phyloP scores from a whole-genome alignment of 345 rosid species.

The Corchorus olitorius region DNA sequence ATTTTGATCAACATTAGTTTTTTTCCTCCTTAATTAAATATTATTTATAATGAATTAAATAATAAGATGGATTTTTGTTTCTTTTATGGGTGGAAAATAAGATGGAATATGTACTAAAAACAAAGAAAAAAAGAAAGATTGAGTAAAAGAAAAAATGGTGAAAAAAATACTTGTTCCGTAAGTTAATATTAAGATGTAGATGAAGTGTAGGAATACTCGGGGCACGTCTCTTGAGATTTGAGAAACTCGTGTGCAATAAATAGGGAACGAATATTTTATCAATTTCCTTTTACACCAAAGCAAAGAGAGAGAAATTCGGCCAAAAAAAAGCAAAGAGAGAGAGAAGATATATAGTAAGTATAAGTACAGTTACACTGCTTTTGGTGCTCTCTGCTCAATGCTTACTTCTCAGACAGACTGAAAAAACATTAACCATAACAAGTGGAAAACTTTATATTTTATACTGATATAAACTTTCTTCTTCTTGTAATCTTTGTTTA shows the following conservation, averaged over 20 bases:
- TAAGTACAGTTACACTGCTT: slow-evolving; percentile 6
- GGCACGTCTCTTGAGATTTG: slow-evolving; percentile 2
- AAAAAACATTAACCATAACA: neutral
- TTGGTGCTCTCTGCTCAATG: slow-evolving; percentile 5
- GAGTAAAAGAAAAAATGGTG: no score
- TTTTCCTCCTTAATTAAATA: no score
- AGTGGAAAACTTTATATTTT: slow-evolving; percentile 9
- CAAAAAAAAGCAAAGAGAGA: neutral
- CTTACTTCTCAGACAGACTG: neutral
- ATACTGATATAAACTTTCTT: neutral
- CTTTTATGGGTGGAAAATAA: no score
- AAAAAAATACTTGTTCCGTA: neutral
- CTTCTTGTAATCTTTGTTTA: neutral
- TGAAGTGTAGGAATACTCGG: neutral
- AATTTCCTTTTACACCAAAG: neutral
- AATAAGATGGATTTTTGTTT: no score
- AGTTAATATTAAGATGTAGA: no score
- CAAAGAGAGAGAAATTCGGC: neutral
- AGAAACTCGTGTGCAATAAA: slow-evolving; percentile 3
- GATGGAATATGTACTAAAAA: no score
- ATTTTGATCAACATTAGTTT: no score
- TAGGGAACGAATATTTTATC: slow-evolving; percentile 3
- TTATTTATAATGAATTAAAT: no score
- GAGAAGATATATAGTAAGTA: no score
- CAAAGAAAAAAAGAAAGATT: no score